Percentiles rank a stretch among this genome's conserved stretches.
Evolutionary conservation across 495 filamentous ascomycete species (phyloP).

Genomic region (Apiosordaria backusii): DNA sequence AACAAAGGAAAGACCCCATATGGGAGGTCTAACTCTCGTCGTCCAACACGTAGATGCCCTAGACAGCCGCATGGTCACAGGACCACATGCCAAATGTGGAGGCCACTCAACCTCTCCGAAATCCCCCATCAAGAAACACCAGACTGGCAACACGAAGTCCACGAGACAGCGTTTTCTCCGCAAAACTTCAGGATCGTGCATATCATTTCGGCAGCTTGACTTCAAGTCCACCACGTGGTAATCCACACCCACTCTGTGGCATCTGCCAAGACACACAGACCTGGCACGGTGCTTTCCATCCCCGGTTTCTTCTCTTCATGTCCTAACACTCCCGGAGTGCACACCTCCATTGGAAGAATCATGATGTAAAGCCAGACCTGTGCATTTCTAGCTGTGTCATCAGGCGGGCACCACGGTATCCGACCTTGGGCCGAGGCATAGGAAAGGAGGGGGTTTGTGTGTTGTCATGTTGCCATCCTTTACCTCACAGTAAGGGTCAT

Average conservation of each 20-base stretch:
- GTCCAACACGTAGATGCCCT: neutral
- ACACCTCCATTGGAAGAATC: neutral
- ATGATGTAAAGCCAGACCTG: neutral
- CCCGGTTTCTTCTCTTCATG: neutral
- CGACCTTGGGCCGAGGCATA: neutral
- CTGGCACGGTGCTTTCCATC: neutral
- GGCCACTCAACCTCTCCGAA: neutral
- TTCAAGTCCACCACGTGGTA: neutral
- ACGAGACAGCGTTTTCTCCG: neutral
- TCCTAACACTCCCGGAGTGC: neutral
- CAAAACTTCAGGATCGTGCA: neutral
- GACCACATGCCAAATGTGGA: neutral
- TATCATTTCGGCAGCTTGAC: neutral
- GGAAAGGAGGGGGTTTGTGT: neutral
- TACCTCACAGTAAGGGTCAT: too few relatives aligned
- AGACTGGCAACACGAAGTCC: neutral
- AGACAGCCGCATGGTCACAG: neutral
- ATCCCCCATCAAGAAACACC: neutral
- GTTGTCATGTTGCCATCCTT: neutral
- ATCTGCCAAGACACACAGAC: neutral
- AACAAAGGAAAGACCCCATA: neutral
- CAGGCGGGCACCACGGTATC: neutral
- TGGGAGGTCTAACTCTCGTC: neutral
- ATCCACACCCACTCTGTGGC: neutral
- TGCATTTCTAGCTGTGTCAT: neutral